Conservation (phyloP, 805 yeast genomes). For the Kodamaea hsintzibuensis region DNA sequence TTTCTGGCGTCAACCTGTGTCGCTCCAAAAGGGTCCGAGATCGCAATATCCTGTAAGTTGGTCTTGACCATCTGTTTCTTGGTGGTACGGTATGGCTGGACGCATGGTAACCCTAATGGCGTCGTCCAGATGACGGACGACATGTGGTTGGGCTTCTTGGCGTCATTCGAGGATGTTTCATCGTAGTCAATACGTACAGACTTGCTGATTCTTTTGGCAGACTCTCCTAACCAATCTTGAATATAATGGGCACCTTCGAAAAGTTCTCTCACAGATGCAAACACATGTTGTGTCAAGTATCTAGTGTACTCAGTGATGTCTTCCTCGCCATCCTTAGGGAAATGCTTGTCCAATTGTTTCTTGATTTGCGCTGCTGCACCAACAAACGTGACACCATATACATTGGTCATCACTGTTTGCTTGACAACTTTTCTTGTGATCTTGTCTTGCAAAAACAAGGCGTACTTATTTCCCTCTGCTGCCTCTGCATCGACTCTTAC, state of each 20-base stretch:
- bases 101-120: constrained; percentile 92
- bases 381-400: constrained; percentile 91
- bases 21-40: constrained; percentile 83
- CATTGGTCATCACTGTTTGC: constrained; percentile 98
- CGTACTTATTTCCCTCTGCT: constrained; percentile 53
- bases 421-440: constrained; percentile 87
- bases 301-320: constrained; percentile 45
- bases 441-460: constrained; percentile 56
- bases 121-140: constrained; percentile 97
- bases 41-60: constrained; percentile 81
- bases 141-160: constrained; percentile 58
- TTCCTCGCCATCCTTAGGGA: constrained; percentile 45
- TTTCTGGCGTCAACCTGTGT: constrained; percentile 84
- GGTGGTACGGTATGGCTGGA: constrained; percentile 86
- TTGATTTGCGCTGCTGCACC: constrained; percentile 92
- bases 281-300: constrained; percentile 76
- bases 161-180: constrained; percentile 20
- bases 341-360: constrained; percentile 66
- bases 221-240: constrained; percentile 93
- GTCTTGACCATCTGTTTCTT: constrained; percentile 71
- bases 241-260: constrained; percentile 91
- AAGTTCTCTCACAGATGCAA: constrained; percentile 78
- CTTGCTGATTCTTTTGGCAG: constrained; percentile 78
- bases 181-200: constrained; percentile 69
- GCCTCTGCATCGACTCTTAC: constrained; percentile 55